phyloP scores from a whole-genome alignment of 768 basidiomycete genomes.

The Mrakia blollopis region DNA sequence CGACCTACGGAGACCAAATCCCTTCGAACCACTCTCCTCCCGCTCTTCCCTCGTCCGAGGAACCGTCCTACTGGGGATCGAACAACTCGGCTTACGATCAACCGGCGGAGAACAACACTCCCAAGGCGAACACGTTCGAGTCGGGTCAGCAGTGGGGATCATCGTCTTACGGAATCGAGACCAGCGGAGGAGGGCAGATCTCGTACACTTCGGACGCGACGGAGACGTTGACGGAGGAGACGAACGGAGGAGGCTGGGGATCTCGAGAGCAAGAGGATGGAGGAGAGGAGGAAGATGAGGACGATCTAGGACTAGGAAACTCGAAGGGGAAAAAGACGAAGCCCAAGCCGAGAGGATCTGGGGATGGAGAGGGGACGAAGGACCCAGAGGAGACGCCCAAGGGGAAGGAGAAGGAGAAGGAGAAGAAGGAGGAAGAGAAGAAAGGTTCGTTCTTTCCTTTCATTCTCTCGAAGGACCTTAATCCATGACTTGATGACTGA shows the following conservation, averaged over 20 bases:
- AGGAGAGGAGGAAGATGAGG: constrained; percentile 58
- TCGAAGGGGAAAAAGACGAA: constrained; percentile 43
- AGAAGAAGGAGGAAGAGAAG: constrained; percentile 7
- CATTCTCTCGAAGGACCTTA: background rate
- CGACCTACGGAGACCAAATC: constrained; percentile 16
- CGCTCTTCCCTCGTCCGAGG: background rate
- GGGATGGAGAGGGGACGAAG: constrained; percentile 14
- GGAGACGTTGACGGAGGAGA: background rate
- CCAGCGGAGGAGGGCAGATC: background rate
- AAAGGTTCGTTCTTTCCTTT: constrained; percentile 8
- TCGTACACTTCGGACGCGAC: background rate
- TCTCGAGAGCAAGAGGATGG: constrained; percentile 17
- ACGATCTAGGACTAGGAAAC: constrained; percentile 91
- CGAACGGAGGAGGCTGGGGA: background rate
- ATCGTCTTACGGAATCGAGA: constrained; percentile 14
- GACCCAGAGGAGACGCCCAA: constrained; percentile 36
- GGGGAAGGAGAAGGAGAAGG: constrained; percentile 35
- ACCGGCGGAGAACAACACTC: constrained; percentile 7
- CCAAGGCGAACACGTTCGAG: constrained; percentile 6
- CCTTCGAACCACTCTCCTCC: background rate
- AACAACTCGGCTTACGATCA: background rate
- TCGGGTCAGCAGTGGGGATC: constrained; percentile 14
- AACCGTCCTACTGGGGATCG: background rate
- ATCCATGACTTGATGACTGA: background rate
- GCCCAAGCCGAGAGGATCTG: background rate